Percentiles rank a stretch among this genome's conserved stretches.
Conservation (phyloP, 768 basidiomycete genomes). For the Auriscalpium vulgare region DNA sequence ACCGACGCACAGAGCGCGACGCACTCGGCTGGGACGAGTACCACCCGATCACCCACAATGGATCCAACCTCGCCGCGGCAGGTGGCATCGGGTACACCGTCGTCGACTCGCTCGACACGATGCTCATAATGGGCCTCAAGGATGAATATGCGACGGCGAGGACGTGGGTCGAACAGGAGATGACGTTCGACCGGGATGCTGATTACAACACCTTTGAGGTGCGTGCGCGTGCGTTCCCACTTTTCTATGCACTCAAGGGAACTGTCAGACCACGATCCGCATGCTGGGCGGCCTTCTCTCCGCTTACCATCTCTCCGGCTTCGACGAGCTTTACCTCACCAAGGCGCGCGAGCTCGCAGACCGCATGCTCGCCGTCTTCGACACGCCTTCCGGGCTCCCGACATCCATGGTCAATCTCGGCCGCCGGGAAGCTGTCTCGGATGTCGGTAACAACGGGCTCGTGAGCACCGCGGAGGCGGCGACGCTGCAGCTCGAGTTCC, state of each 20-base stretch:
- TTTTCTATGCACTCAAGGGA: neutral
- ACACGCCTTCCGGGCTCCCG: constrained; percentile 77
- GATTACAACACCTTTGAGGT: constrained; percentile 90
- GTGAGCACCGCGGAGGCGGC: constrained; percentile 82
- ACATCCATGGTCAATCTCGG: constrained; percentile 73
- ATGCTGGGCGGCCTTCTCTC: constrained; percentile 86
- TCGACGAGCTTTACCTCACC: constrained; percentile 63
- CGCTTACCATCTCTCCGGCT: constrained; percentile 68
- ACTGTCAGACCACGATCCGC: constrained; percentile 76
- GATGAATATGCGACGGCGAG: constrained; percentile 75
- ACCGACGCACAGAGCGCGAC: constrained; percentile 53
- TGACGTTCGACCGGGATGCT: constrained; percentile 73
- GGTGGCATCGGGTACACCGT: constrained; percentile 87
- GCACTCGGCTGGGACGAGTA: constrained; percentile 93
- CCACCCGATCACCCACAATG: constrained; percentile 69
- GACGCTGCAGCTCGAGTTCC: constrained; percentile 85
- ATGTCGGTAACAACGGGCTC: constrained; percentile 49
- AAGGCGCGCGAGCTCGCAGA: constrained; percentile 80
- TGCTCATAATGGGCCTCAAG: constrained; percentile 77
- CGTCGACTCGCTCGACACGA: constrained; percentile 79
- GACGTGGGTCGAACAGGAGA: constrained; percentile 61
- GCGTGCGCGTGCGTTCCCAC: constrained; percentile 15
- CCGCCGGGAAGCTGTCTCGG: constrained; percentile 47
- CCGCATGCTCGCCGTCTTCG: constrained; percentile 77
- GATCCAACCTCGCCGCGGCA: constrained; percentile 68